Evolutionary conservation across 2,329 filamentous ascomycete species (phyloP).

Genomic region (Leptodontidium sp.): DNA sequence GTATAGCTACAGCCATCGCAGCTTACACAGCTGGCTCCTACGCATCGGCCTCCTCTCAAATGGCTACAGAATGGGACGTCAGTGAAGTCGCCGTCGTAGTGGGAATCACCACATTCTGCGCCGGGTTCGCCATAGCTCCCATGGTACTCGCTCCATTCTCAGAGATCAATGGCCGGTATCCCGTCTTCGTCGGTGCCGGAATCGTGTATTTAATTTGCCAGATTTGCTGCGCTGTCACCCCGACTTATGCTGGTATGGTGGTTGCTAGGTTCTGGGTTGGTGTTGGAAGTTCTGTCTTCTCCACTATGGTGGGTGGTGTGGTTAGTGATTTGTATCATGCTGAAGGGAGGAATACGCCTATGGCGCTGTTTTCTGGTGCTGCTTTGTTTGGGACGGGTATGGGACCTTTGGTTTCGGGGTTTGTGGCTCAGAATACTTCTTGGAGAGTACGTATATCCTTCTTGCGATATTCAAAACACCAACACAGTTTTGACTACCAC

Average conservation of each 20-base stretch:
- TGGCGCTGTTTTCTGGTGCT: constrained; percentile 85
- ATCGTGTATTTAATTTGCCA: constrained; percentile 75
- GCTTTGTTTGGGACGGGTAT: constrained; percentile 82
- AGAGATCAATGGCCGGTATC: constrained; percentile 86
- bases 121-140: constrained; percentile 81
- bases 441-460: constrained; percentile 62
- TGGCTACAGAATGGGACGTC: constrained; percentile 71
- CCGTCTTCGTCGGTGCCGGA: constrained; percentile 80
- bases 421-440: constrained; percentile 69
- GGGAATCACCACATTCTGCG: constrained; percentile 83
- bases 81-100: constrained; percentile 71
- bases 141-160: constrained; percentile 90
- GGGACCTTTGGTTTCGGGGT: constrained; percentile 76
- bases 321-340: constrained; percentile 86
- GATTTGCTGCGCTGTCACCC: constrained; percentile 76
- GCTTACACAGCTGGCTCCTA: constrained; percentile 86
- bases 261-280: constrained; percentile 79
- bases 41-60: constrained; percentile 71
- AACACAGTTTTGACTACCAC: neutral
- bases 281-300: constrained; percentile 79
- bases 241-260: constrained; percentile 75
- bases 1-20: constrained; percentile 76
- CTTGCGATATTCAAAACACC: neutral
- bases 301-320: constrained; percentile 91
- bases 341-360: constrained; percentile 82